Evolutionary conservation across 345 rosid species (phyloP).

Genomic region (Orychophragmus violaceus): DNA sequence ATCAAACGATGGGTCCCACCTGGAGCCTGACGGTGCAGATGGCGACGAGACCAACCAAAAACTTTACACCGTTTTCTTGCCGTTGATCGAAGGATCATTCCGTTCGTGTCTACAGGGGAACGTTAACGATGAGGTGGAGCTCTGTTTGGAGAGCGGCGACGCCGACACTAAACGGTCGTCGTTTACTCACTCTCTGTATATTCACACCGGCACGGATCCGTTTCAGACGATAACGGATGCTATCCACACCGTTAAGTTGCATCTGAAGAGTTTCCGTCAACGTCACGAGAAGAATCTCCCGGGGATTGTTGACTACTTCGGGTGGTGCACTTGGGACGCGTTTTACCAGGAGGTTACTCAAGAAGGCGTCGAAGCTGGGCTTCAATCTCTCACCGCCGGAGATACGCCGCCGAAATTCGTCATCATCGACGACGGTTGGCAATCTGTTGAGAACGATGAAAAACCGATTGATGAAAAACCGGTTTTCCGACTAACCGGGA

Average conservation of each 20-base stretch:
- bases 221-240: constrained; percentile 69
- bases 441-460: constrained; percentile 56
- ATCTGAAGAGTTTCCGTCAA: constrained; percentile 70
- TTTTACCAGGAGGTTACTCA: constrained; percentile 90
- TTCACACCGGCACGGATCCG: constrained; percentile 83
- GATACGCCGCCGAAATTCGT: constrained; percentile 82
- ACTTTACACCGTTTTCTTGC: constrained; percentile 79
- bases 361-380: constrained; percentile 87
- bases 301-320: constrained; percentile 67
- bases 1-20: constrained; percentile 67
- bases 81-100: constrained; percentile 74
- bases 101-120: constrained; percentile 78
- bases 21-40: constrained; percentile 50
- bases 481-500: constrained; percentile 61
- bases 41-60: constrained; percentile 49
- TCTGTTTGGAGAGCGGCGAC: constrained; percentile 94
- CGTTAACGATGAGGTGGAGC: constrained; percentile 58
- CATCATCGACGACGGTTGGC: constrained; percentile 98
- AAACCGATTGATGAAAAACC: constrained; percentile 28
- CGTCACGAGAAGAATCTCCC: constrained; percentile 89
- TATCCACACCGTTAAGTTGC: constrained; percentile 53
- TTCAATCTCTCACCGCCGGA: constrained; percentile 56
- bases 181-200: constrained; percentile 55
- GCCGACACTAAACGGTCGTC: constrained; percentile 51
- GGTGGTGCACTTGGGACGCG: constrained; percentile 99